Evolutionary conservation across 345 rosid genomes (phyloP), one percentile per base, ranked within the genome.

Genomic region (Populus alba): DNA sequence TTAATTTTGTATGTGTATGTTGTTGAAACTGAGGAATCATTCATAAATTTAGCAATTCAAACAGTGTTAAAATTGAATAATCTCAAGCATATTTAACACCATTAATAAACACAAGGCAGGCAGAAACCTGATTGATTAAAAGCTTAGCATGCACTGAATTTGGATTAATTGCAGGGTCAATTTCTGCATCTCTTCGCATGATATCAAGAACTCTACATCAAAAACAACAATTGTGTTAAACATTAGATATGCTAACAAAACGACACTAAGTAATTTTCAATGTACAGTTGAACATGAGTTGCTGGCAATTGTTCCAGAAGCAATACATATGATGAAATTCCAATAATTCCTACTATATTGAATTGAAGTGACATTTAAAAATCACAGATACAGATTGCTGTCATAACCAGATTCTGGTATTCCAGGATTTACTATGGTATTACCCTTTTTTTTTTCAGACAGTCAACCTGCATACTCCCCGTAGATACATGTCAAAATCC

Each of bases 181-280:
- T 81, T 82, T 86, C 86, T 71, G 95, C 94, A 87, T 94, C 97
- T 72, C 68, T 72, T 82, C 39, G 78, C 97, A 97, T 91, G 79
- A 91, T 91, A 63, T 91, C 92, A 57, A 90, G 90, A 86, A 97
- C 98, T 81, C 99, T 96, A 87, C 83, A 82, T 78, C 61, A 63
- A 61, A 66, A 68, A 59, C 29, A 77, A 39, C 55, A 35, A 47
- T 62, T n/a, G 47, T 9, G 23, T 47, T 49, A 73, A 27, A 51
- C 18, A 11, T 63, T 70, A 70, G 62, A 70, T 70, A n/a, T 62
- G 45, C 53, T 23, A 55, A 66, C 49, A 67, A 66, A 77, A 66
- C n/a, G 7, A 53, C 63, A 31, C 67, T 55, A 66, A 20, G 38
- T 63, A 11, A 16, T 45, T 43, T 66, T 59, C 51, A 59, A 25